These are phyloP conservation scores for Solanum bulbocastanum DNA, from an alignment of 257 asterid genomes.

Conservation along the genomic window DNA sequence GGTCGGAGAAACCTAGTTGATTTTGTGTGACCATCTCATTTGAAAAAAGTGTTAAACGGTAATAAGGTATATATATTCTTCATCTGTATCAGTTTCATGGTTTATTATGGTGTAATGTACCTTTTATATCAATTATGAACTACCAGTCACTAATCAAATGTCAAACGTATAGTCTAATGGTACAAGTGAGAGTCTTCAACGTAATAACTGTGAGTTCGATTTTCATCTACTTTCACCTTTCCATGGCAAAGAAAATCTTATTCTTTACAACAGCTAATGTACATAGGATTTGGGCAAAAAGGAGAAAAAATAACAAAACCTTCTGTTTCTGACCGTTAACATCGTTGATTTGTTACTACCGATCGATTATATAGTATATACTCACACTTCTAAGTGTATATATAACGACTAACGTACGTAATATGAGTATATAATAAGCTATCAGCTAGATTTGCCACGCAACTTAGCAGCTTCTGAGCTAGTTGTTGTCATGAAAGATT, in stretches of 20 bases:
- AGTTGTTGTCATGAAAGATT: constrained; percentile 51
- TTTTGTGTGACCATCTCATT: not conserved
- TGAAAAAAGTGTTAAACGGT: not conserved
- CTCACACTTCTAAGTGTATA: not conserved
- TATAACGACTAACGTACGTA: not conserved
- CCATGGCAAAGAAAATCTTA: not conserved
- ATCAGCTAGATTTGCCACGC: not conserved
- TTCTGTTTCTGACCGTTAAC: not conserved
- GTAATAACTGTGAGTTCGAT: not conserved
- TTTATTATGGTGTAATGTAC: not conserved
- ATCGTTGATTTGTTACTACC: not conserved
- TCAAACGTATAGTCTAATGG: not conserved
- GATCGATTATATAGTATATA: not conserved
- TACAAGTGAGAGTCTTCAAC: not conserved
- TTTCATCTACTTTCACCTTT: not conserved
- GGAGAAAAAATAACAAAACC: not conserved
- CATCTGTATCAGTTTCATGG: not conserved
- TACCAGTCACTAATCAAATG: not conserved
- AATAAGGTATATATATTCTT: not conserved
- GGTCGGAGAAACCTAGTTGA: not conserved
- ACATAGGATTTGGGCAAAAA: not conserved
- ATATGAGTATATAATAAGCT: not conserved
- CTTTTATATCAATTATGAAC: not conserved
- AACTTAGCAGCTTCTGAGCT: constrained; percentile 65
- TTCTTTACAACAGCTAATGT: not conserved